Conservation (phyloP, 2,329 filamentous ascomycete genomes). For the Fusarium equiseti region DNA sequence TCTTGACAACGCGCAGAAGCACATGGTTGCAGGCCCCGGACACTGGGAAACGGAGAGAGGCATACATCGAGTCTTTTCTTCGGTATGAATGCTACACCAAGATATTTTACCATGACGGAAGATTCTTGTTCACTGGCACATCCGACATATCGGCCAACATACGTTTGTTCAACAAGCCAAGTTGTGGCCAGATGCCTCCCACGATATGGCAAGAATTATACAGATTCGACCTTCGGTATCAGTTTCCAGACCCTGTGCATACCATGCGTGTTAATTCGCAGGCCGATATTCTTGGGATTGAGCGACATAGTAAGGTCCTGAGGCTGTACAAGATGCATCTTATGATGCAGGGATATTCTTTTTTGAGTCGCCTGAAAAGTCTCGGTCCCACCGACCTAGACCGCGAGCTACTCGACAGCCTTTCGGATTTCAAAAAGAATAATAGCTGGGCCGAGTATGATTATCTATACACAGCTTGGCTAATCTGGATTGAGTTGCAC, state of each 20-base stretch:
- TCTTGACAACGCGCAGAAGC: neutral
- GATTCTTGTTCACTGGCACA: neutral
- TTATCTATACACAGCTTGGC: too few relatives aligned
- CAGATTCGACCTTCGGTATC: neutral
- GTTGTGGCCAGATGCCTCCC: neutral
- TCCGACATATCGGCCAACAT: neutral
- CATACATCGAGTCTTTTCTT: neutral
- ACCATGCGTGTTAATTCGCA: too few relatives aligned
- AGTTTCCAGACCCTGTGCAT: neutral
- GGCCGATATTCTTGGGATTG: too few relatives aligned
- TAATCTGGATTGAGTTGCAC: too few relatives aligned
- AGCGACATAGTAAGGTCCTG: too few relatives aligned
- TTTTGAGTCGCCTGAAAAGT: neutral
- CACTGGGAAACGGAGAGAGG: neutral
- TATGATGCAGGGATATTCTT: neutral
- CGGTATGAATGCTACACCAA: neutral
- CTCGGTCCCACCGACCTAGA: neutral
- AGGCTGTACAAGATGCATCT: neutral
- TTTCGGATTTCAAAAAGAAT: too few relatives aligned
- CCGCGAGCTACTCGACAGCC: too few relatives aligned
- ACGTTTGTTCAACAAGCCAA: neutral
- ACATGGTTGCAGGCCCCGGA: rapidly evolving
- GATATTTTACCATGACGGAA: neutral
- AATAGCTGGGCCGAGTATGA: too few relatives aligned
- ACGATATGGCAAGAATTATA: rapidly evolving